These are phyloP conservation scores for Erythrobasidium hasegawianum DNA, from an alignment of 1,284 basidiomycete genomes.

Conservation along the genomic window DNA sequence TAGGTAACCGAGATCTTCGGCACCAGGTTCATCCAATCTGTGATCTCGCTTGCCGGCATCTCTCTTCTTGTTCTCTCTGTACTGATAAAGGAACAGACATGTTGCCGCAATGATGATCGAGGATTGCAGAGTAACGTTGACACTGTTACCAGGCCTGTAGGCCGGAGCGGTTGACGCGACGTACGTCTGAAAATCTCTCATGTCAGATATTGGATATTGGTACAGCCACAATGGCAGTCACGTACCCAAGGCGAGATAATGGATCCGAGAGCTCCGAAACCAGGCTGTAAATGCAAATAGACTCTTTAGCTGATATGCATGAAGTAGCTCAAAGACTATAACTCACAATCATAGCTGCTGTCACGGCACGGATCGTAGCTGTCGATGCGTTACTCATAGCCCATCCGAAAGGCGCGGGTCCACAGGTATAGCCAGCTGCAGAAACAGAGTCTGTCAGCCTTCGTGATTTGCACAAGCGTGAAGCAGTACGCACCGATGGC, in stretches of 20 bases:
- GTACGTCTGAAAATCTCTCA: neutral
- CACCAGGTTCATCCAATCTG: neutral
- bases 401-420: neutral
- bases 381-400: neutral
- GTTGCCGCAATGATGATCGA: neutral
- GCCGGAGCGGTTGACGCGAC: neutral
- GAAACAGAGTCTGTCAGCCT: too few species aligned
- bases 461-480: too few species aligned
- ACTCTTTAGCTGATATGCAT: neutral
- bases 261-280: neutral
- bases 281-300: neutral
- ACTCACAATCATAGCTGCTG: constrained; percentile 1
- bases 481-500: too few species aligned
- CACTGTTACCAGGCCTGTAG: neutral
- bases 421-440: neutral
- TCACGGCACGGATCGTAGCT: neutral
- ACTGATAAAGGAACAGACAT: neutral
- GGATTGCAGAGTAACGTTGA: neutral
- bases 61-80: neutral
- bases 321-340: too few species aligned
- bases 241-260: neutral
- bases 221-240: too few species aligned
- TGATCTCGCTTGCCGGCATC: neutral
- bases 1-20: neutral
- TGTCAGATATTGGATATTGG: too few species aligned